These are phyloP conservation scores for Tolypocladium tropicale DNA, from an alignment of 2,329 filamentous ascomycete genomes.

Conservation along the genomic window DNA sequence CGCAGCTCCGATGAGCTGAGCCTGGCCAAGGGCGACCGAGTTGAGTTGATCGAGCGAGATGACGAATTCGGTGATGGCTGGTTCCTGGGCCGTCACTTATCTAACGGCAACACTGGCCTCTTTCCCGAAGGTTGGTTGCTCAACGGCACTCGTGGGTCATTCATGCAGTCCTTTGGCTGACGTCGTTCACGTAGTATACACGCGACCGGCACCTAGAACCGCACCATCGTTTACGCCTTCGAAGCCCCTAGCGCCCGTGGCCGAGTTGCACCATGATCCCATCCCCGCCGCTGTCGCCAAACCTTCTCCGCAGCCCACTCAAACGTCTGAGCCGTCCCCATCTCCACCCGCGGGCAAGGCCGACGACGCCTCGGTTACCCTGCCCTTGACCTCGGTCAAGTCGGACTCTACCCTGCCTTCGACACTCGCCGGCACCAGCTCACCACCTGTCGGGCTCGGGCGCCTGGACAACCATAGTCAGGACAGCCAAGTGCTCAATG, in stretches of 20 bases:
- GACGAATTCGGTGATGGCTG: conserved; percentile 85
- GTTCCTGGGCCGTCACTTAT: conserved; percentile 68
- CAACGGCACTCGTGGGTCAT: neutral
- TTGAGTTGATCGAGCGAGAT: conserved; percentile 75
- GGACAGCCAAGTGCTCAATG: conserved; percentile 71
- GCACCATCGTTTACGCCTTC: conserved; percentile 18
- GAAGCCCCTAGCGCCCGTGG: conserved; percentile 18
- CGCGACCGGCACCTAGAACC: conserved; percentile 43
- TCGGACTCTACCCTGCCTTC: conserved; percentile 15
- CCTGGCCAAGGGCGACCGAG: conserved; percentile 72
- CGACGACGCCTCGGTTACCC: conserved; percentile 22
- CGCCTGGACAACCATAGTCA: conserved; percentile 35
- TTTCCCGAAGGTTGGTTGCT: conserved; percentile 65
- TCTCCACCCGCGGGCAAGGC: conserved; percentile 20
- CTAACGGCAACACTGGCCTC: conserved; percentile 64
- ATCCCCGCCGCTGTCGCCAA: conserved; percentile 8
- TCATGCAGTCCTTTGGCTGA: conserved; percentile 12
- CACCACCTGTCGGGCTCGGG: conserved; percentile 16
- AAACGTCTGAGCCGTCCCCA: conserved; percentile 16
- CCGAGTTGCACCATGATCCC: conserved; percentile 18
- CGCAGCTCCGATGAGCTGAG: conserved; percentile 89
- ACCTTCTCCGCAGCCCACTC: conserved; percentile 16
- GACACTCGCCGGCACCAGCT: conserved; percentile 16
- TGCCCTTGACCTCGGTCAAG: conserved; percentile 34
- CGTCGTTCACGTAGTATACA: conserved; percentile 41